Conservation (phyloP, 441 rosid species). For the Caryocar brasiliense region DNA sequence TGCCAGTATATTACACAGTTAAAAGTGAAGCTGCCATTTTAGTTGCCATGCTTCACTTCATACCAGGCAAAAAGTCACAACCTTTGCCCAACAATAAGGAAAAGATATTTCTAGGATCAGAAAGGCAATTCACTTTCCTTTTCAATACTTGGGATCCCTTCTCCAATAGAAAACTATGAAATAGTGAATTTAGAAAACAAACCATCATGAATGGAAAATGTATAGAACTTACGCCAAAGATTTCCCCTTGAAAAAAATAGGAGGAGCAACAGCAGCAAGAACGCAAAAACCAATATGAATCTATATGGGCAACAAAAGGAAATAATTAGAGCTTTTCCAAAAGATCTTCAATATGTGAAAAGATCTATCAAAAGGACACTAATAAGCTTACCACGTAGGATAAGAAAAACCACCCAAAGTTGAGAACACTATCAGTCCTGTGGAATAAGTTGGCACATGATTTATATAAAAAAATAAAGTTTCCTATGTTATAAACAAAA, state of each 20-base stretch:
- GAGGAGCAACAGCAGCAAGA: conserved; percentile 91
- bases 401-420: conserved; percentile 86
- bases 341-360: conserved; percentile 9
- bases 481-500: too few relatives aligned
- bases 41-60: too few relatives aligned
- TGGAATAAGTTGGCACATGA: conserved; percentile 14
- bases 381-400: conserved; percentile 53
- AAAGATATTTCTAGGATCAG: too few relatives aligned
- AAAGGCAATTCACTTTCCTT: too few relatives aligned
- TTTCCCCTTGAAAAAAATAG: conserved; percentile 88
- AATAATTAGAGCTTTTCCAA: conserved; percentile 1
- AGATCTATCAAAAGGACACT: background rate
- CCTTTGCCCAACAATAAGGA: too few relatives aligned
- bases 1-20: too few relatives aligned
- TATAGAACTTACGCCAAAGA: conserved; percentile 86
- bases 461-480: background rate
- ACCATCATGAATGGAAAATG: too few relatives aligned
- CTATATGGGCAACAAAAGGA: conserved; percentile 34
- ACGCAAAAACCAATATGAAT: conserved; percentile 77
- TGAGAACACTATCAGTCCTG: conserved; percentile 98
- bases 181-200: too few relatives aligned
- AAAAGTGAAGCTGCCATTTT: too few relatives aligned
- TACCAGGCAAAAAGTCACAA: too few relatives aligned
- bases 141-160: too few relatives aligned
- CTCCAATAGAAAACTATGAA: too few relatives aligned